Base-by-base conservation (phyloP, 129 eudicot genomes). In the Chrysanthemum seticuspe region DNA sequence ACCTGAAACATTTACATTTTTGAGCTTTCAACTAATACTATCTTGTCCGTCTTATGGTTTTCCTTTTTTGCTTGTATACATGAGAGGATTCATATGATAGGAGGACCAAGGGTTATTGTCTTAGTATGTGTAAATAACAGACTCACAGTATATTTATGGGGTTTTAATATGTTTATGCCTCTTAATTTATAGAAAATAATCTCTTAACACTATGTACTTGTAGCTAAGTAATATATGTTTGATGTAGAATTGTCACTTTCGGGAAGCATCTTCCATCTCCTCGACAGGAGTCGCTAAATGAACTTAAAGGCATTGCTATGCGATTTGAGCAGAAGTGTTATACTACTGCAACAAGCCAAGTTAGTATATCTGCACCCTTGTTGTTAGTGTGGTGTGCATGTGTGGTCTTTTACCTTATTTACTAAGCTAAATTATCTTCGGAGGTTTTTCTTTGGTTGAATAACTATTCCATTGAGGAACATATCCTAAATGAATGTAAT, bases 291-390 rank as follows among this genome's bases (percentile, higher is more conserved):
- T 87, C 84, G 67, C 60, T 79, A 44, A 77, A 71, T 60, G 86
- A 87, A 69, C 77, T 87, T 27, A 77, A 78, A 68, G 83, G 76
- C 15, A 61, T 85, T 65, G 85, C 90, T 69, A 63, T 68, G 53
- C 83, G 80, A 76, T 78, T 88, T 68, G 95, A 88, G 81, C 90
- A 88, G 57, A 85, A 83, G 79, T 69, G 74, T 31, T 85, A 80
- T 80, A 60, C 70, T 69, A 80, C 76, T 16, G 86, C 90, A 21
- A 85, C 81, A 71, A 88, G 85, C 76, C 86, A 85, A 66, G 95
- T 88, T 72, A 36, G 56, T 57, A 44, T 62, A 59, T 58, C 6
- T 61, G 59, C 31, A 18, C 55, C 75, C 50, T 60, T 61, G 10
- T 52, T 70, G 29, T 70, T 36, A 36, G 45, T 36, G 45, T 36